Evolutionary conservation across 345 rosid species (phyloP), one percentile per base, ranked within the genome.

Genomic region (Zanthoxylum bungeanum): DNA sequence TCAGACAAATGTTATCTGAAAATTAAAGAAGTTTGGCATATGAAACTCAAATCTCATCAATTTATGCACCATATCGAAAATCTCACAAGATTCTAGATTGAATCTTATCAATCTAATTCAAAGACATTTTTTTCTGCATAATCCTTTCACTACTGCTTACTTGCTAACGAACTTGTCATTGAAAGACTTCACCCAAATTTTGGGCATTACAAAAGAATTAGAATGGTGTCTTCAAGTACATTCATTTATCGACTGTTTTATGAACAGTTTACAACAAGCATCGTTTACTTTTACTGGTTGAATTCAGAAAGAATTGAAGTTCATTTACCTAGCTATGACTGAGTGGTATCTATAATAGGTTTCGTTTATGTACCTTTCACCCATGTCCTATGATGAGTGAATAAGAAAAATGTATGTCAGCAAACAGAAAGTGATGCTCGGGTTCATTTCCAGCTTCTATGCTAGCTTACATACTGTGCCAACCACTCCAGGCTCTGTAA

Each of bases 401-500:
- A 37, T 39, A 68, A 25, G 9, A n/a, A 24, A 11, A 25, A 25
- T 27, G 3, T n/a, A 44, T 55, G 28, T 40, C 30, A 34, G 66
- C 56, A 17, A 60, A 67, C 36, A 30, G 21, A 24, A 3, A 36
- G 8, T 39, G 62, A 51, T 44, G 10, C 56, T 62, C 30, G 24
- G 22, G 56, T 44, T 24, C 44, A 39, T 50, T 69, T 44, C 68
- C 12, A 17, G 53, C 25, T 55, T 31, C 9, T 28, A 1, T 31
- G 40, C 72, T 70, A 78, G 64, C 59, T 70, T 60, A 70, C 42
- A 73, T 73, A 77, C 73, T 73, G 83, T 73, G 88, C 82, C 79
- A 83, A 78, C 91, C 92, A 89, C 69, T 84, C 86, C 83, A 93
- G 72, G 76, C 85, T 82, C 98, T 91, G 92, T 75, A 80, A 69